phyloP scores from a whole-genome alignment of 1,284 basidiomycete species.

The Fistulinella staudtii region DNA sequence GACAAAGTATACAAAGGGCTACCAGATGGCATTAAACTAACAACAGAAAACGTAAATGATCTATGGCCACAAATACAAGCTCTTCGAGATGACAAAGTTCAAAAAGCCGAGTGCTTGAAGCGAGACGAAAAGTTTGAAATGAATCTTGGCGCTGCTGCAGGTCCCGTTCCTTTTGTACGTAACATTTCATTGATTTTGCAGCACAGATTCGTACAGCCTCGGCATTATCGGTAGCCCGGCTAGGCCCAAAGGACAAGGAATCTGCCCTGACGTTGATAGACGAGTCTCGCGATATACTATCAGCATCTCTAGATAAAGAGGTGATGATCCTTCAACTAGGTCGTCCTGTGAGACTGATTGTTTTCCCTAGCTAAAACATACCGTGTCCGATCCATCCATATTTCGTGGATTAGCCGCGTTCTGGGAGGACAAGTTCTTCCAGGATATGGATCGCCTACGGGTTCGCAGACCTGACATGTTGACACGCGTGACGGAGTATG shows the following conservation, averaged over 20 bases:
- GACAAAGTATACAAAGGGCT: conserved; percentile 60
- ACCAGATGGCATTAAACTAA: conserved; percentile 43
- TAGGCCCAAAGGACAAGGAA: conserved; percentile 40
- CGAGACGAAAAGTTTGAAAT: conserved; percentile 90
- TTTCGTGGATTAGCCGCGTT: conserved; percentile 82
- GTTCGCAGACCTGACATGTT: conserved; percentile 88
- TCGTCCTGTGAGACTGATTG: conserved; percentile 7
- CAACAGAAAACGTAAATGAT: conserved; percentile 45
- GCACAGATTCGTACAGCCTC: conserved; percentile 49
- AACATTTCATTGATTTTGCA: conserved; percentile 14
- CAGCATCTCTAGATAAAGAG: conserved; percentile 71
- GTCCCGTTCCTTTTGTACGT: conserved; percentile 26
- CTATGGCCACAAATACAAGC: conserved; percentile 53
- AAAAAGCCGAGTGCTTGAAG: conserved; percentile 67
- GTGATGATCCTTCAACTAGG: conserved; percentile 37
- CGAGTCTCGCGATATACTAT: conserved; percentile 72
- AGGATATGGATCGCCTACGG: conserved; percentile 86
- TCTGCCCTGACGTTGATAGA: conserved; percentile 66
- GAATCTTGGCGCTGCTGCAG: conserved; percentile 73
- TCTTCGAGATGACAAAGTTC: conserved; percentile 49
- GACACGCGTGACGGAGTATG: conserved; percentile 96
- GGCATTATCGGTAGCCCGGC: conserved; percentile 47
- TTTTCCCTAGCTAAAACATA: conserved; percentile 61
- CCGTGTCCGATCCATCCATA: conserved; percentile 84
- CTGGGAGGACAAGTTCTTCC: conserved; percentile 91